A percentile compares a stretch with the other conserved stretches of the same genome.
Evolutionary conservation across 208 protist genomes (phyloP).

Genomic region (Phytomonas sp.): DNA sequence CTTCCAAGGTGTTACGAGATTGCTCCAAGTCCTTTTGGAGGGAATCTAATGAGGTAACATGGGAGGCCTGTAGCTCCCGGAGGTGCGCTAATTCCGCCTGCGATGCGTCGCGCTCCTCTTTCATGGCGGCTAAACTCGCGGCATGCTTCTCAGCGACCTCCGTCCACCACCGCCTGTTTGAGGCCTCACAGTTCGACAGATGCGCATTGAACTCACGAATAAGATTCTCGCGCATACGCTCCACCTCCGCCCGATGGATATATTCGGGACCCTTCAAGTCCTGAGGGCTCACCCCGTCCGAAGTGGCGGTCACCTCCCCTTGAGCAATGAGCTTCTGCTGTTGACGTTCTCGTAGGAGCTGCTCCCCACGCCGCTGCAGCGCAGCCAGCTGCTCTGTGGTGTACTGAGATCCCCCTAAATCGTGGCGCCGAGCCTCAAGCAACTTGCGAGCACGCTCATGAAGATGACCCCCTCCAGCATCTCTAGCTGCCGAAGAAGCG

Average conservation of each 20-base stretch:
- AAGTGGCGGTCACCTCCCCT: constrained; percentile 16
- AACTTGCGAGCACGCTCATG: constrained; percentile 10
- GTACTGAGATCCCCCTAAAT: constrained; percentile 5
- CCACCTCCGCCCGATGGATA: constrained; percentile 6
- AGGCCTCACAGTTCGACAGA: constrained; percentile 36
- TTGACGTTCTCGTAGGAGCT: constrained; percentile 25
- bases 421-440: constrained; percentile 14
- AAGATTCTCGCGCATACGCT: constrained; percentile 15
- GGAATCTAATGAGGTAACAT: background rate
- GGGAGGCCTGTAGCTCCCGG: background rate
- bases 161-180: constrained; percentile 30
- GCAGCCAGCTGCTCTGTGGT: constrained; percentile 16
- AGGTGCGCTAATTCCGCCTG: constrained; percentile 11
- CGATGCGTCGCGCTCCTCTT: constrained; percentile 12
- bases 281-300: background rate
- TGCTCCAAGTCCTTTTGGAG: constrained; percentile 8
- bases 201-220: constrained; percentile 42
- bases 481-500: too few species aligned
- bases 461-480: background rate
- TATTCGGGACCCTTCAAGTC: background rate
- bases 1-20: background rate
- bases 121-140: constrained; percentile 13
- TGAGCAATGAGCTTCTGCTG: constrained; percentile 18
- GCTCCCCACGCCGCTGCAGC: constrained; percentile 31
- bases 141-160: constrained; percentile 17